phyloP scores from a whole-genome alignment of 192 early-diverging fungal species.

The Entophlyctis helioformis region DNA sequence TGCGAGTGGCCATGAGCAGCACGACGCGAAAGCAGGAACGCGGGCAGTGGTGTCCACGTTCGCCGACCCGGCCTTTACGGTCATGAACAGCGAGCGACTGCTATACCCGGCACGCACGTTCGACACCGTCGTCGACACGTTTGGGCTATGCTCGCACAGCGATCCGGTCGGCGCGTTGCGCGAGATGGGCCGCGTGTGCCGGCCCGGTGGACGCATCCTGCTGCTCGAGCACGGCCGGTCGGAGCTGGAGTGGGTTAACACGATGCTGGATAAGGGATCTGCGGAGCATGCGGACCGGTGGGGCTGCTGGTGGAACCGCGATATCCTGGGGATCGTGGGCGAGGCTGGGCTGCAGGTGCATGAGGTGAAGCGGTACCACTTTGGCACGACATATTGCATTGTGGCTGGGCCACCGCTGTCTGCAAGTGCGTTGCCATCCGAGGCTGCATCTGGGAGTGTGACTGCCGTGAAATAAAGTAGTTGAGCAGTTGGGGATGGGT shows the following conservation, averaged over 20 bases:
- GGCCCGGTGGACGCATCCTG: conserved; percentile 33
- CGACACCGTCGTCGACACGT: conserved; percentile 57
- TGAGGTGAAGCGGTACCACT: conserved; percentile 38
- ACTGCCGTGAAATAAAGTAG: too few species aligned
- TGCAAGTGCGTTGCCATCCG: too few species aligned
- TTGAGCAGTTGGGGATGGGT: too few species aligned
- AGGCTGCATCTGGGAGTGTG: too few species aligned
- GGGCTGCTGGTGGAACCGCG: conserved; percentile 66
- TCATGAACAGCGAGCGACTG: conserved; percentile 22
- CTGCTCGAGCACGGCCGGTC: conserved; percentile 54
- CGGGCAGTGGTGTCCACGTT: too few species aligned
- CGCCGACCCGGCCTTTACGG: conserved; percentile 9
- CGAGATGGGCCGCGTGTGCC: conserved; percentile 31
- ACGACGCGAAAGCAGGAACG: too few species aligned
- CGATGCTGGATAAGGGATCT: conserved; percentile 42
- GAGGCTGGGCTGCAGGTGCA: conserved; percentile 38
- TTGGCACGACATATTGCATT: conserved; percentile 55
- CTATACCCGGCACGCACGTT: conserved; percentile 11
- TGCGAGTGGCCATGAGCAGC: conserved; percentile 6
- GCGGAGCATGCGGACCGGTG: conserved; percentile 43
- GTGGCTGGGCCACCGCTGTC: too few species aligned
- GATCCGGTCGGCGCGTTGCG: conserved; percentile 39
- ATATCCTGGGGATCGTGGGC: conserved; percentile 38
- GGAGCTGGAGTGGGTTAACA: conserved; percentile 40
- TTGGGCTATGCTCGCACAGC: conserved; percentile 47